Base-by-base conservation (phyloP, 2,329 filamentous ascomycete genomes). In the Xylariaceae sp. region DNA sequence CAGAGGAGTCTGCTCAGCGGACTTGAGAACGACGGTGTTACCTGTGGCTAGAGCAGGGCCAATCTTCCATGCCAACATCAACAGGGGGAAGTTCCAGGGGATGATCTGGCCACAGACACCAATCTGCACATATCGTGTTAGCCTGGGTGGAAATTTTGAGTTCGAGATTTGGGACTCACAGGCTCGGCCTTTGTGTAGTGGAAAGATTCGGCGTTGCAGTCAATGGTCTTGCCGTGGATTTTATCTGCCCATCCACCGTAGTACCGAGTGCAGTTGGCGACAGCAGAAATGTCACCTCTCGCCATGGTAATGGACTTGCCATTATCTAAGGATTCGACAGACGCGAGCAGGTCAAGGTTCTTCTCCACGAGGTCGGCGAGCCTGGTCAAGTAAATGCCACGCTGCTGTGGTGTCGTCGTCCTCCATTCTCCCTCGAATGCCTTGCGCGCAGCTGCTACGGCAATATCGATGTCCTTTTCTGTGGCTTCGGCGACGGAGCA, bases 191-290 rank as follows among this genome's bases (percentile, higher is more conserved):
- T 78, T 59, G 89, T 91, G 77, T 94, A 95, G 76, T 89, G 87
- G 76, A 95, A 90, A 72, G 86, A 90, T 60, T 89, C 86, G 53
- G 83, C 81, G 65, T 81, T 76, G 62, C 90, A 88, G 65, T 95
- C 89, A 60, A 94, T 85, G 51, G 90, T 90, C 79, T 92, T 90
- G 72, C 91, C 90, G 72, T 86, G 80, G 60, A 94, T 86, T 84
- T 96, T 96, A 79, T 96, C 91, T 65, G 90, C 89, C 86, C 88
- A 96, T 56, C 91, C 91, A 66, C 82, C 90, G 69, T 92, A 94
- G 77, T 93, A 97, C 72, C 91, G 84, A 66, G 97, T 73, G 74
- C 82, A 87, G 66, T 79, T 85, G 59, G 82, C 77, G 53, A 86
- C 85, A 61, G 82, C 80, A 49, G 71, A 75, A 40, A 96, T 79